A percentile compares a stretch with the other conserved stretches of the same genome.
Evolutionary conservation across 768 basidiomycete species (phyloP).

Genomic region (Suillus clintonianus): DNA sequence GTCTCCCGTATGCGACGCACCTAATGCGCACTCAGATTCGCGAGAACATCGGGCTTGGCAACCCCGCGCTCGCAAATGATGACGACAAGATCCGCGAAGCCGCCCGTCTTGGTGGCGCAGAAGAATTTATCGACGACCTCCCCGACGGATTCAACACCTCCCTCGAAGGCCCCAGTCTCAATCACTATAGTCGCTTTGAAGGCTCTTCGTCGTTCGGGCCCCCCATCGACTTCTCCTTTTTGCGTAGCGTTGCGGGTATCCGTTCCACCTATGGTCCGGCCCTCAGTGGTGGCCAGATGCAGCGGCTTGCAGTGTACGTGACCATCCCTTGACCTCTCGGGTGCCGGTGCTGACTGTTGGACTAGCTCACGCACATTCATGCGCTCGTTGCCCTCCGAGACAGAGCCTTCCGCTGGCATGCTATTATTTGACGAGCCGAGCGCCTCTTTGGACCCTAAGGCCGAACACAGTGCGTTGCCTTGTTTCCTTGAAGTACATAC

Average conservation of each 20-base stretch:
- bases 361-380: constrained; percentile 67
- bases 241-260: no score
- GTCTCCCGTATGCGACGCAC: background rate
- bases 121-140: constrained; percentile 60
- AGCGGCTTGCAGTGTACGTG: constrained; percentile 65
- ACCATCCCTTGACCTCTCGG: background rate
- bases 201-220: no score
- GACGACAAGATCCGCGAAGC: constrained; percentile 63
- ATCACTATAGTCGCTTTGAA: no score
- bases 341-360: background rate
- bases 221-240: no score
- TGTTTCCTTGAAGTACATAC: background rate
- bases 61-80: constrained; percentile 54
- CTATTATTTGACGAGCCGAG: constrained; percentile 77
- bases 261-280: no score
- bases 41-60: constrained; percentile 78
- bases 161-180: no score
- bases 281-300: constrained; percentile 75
- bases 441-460: constrained; percentile 71
- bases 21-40: constrained; percentile 49
- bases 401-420: constrained; percentile 50
- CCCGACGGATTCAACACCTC: constrained; percentile 70
- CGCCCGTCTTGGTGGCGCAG: constrained; percentile 70
- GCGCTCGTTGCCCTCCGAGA: constrained; percentile 53
- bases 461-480: constrained; percentile 62